Conservation (phyloP, 805 yeast species). For the Candida sithepensis region DNA sequence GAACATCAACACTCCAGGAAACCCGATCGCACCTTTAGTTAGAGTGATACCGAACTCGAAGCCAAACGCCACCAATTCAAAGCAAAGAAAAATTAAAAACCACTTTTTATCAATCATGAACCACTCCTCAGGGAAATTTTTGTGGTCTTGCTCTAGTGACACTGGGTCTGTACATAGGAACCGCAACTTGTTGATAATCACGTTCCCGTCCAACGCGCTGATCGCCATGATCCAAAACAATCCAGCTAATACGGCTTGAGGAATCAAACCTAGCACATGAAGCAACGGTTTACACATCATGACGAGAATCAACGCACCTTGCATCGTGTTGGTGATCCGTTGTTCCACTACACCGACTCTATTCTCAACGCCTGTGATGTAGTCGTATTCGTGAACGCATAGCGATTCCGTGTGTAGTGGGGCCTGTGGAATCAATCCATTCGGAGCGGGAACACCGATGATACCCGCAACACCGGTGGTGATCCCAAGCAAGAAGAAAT, state of each 20-base stretch:
- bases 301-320: slow-evolving; percentile 79
- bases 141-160: slow-evolving; percentile 16
- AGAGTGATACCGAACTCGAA: slow-evolving; percentile 83
- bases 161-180: slow-evolving; percentile 59
- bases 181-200: slow-evolving; percentile 57
- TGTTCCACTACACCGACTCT: slow-evolving; percentile 78
- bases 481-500: slow-evolving; percentile 76
- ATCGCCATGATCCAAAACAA: slow-evolving; percentile 92
- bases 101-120: slow-evolving; percentile 37
- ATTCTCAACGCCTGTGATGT: slow-evolving; percentile 26
- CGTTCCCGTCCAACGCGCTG: slow-evolving; percentile 67
- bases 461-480: slow-evolving; percentile 87
- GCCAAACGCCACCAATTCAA: slow-evolving; percentile 66
- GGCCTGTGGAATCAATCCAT: slow-evolving; percentile 96
- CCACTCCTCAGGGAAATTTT: slow-evolving; percentile 19
- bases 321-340: slow-evolving; percentile 76
- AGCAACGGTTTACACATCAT: slow-evolving; percentile 89
- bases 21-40: slow-evolving; percentile 90
- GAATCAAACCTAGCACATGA: slow-evolving; percentile 75
- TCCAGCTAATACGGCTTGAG: slow-evolving; percentile 92
- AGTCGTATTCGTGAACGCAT: slow-evolving; percentile 47
- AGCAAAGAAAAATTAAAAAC: slow-evolving; percentile 50
- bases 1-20: slow-evolving; percentile 78
- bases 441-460: slow-evolving; percentile 92
- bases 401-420: slow-evolving; percentile 85